Percentiles rank a stretch among this genome's conserved stretches.
Conservation (phyloP, 2,329 filamentous ascomycete species). For the Aspergillus quadrilineatus region DNA sequence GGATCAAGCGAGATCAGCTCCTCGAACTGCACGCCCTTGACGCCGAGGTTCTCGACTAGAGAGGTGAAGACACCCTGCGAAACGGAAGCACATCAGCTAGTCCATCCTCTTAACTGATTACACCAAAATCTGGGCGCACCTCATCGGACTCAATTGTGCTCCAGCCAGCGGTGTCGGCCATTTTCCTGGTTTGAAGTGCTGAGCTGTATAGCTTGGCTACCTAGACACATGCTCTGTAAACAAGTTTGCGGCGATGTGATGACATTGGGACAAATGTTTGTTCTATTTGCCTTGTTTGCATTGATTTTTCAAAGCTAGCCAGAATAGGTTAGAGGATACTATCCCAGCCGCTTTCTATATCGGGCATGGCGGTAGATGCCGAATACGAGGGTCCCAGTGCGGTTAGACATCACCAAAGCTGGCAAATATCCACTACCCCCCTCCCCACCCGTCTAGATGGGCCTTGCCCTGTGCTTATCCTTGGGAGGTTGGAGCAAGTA, state of each 20-base stretch:
- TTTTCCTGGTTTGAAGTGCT: conserved; percentile 29
- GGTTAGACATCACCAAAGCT: neutral
- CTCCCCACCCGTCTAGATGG: neutral
- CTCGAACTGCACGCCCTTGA: conserved; percentile 93
- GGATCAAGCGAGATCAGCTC: conserved; percentile 88
- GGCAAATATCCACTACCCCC: neutral
- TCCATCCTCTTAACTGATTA: neutral
- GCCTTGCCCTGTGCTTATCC: neutral
- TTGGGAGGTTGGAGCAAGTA: neutral
- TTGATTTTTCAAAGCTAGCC: neutral
- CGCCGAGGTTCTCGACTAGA: conserved; percentile 86
- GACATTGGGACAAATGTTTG: neutral
- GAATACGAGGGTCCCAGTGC: conserved; percentile 7
- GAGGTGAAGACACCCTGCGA: conserved; percentile 90
- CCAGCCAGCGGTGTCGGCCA: conserved; percentile 70
- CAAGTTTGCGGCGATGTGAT: neutral
- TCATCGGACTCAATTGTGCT: conserved; percentile 98
- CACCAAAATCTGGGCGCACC: conserved; percentile 49
- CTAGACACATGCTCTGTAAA: neutral
- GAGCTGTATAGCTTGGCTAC: neutral
- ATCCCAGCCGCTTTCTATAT: neutral
- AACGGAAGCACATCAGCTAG: conserved; percentile 18
- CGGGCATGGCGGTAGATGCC: conserved; percentile 6
- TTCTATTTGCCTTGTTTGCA: neutral
- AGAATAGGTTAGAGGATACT: neutral